Evolutionary conservation across 108 stramenopile species (phyloP).

Genomic region (Licmophora abbreviata): DNA sequence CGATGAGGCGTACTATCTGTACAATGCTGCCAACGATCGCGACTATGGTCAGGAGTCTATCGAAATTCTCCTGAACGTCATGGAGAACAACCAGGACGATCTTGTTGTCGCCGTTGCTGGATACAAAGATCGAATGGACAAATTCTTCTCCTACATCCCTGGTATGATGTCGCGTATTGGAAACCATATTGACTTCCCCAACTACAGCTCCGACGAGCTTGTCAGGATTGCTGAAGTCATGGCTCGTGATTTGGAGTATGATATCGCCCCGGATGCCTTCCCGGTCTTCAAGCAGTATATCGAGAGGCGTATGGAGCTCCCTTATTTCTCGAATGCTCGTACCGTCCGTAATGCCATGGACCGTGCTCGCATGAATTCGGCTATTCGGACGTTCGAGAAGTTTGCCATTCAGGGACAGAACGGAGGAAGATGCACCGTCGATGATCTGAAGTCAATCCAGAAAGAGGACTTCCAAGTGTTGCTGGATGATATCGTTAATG

Average conservation of each 20-base stretch:
- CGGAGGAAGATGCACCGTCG: slow-evolving; percentile 65
- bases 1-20: slow-evolving; percentile 98
- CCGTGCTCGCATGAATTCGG: slow-evolving; percentile 94
- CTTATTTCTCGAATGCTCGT: slow-evolving; percentile 98
- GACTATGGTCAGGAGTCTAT: slow-evolving; percentile 99
- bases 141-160: slow-evolving; percentile 98
- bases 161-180: slow-evolving; percentile 98
- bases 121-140: slow-evolving; percentile 98
- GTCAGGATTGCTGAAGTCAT: slow-evolving; percentile 88
- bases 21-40: slow-evolving; percentile 96
- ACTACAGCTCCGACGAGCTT: slow-evolving; percentile 93
- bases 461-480: slow-evolving; percentile 91
- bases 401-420: slow-evolving; percentile 82
- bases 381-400: slow-evolving; percentile 91
- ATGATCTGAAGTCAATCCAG: slow-evolving; percentile 81
- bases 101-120: slow-evolving; percentile 96
- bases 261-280: slow-evolving; percentile 61
- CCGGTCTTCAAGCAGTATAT: slow-evolving; percentile 88
- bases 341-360: slow-evolving; percentile 98
- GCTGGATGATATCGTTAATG: slow-evolving; percentile 87
- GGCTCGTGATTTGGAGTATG: slow-evolving; percentile 89
- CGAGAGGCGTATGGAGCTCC: slow-evolving; percentile 86
- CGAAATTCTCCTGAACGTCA: slow-evolving; percentile 97
- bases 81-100: slow-evolving; percentile 97
- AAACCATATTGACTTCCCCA: slow-evolving; percentile 99